phyloP scores from a whole-genome alignment of 768 basidiomycete genomes.

The Kwoniella botswanensis region DNA sequence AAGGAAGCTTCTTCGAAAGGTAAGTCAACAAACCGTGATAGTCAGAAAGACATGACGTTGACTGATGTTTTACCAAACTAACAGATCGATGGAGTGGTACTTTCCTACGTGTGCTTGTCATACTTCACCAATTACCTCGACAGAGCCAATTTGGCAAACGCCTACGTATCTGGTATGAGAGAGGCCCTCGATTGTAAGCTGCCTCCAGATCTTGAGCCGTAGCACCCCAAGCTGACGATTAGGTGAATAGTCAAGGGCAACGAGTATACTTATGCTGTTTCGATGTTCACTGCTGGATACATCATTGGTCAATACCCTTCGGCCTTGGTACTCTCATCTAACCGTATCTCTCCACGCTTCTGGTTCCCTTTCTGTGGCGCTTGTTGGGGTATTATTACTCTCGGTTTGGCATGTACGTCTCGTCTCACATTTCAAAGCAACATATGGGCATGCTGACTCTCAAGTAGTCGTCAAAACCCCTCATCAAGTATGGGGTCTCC shows the following conservation, averaged over 20 bases:
- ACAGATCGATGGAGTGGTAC: slow-evolving; percentile 23
- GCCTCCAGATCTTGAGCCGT: too few species aligned
- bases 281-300: slow-evolving; percentile 32
- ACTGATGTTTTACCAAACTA: too few species aligned
- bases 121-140: slow-evolving; percentile 22
- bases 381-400: slow-evolving; percentile 35
- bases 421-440: background rate
- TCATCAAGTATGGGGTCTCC: slow-evolving; percentile 65
- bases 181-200: slow-evolving; percentile 31
- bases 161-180: slow-evolving; percentile 35
- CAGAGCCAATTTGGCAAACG: slow-evolving; percentile 35
- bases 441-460: background rate
- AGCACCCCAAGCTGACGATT: background rate
- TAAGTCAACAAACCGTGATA: background rate
- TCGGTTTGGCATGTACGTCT: slow-evolving; percentile 17
- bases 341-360: slow-evolving; percentile 24
- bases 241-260: slow-evolving; percentile 25
- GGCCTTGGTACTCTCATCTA: slow-evolving; percentile 29
- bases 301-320: slow-evolving; percentile 33
- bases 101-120: slow-evolving; percentile 35
- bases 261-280: slow-evolving; percentile 31
- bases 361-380: slow-evolving; percentile 33
- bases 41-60: too few species aligned
- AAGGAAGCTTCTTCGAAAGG: slow-evolving; percentile 24
- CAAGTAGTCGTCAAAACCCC: slow-evolving; percentile 30